Evolutionary conservation across 1,284 basidiomycete species (phyloP), one percentile per base, ranked within the genome.

Genomic region (Ustilago hordei): DNA sequence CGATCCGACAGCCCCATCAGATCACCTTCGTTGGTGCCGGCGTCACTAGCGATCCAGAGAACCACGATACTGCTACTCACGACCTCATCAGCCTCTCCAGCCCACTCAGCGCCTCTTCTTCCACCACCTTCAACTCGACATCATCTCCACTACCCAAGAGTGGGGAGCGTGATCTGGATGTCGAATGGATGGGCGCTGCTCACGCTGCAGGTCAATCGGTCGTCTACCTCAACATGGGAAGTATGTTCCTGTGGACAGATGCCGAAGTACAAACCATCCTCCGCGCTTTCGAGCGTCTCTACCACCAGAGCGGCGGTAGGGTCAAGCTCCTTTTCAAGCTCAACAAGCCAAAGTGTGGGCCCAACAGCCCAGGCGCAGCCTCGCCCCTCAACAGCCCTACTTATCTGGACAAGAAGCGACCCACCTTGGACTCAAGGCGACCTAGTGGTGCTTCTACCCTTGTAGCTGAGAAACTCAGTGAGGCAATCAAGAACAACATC

Each of bases 161-260:
- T 43, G 53, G 36, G 28, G 13, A 58, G 35, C 65, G 65, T 2
- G 76, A 79, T 35, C 39, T 57, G 31, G 48, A 71, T 8, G 60
- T 80, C 0, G 77, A 77, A 47, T 83, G 80, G 78, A 59, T 83
- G 59, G 79, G 80, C 43, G 64, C 73, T 11, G 80, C 79, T 13
- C 61, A 64, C 23, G 36, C 47, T 7, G 66, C 68, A 3, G 73
- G 72, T 38, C 69, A 80, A 58, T 74, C 70, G 28, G 81, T 84
- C 17, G 64, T 84, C 19, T 84, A 83, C 50, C 71, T 84, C 53
- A 84, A 84, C 71, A 79, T 84, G 78, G 83, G 83, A n/a, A 81
- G 76, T 62, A 83, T 84, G 60, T 84, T 84, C 64, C 55, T 73
- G 62, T 84, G 77, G 75, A 68, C 69, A 11, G 55, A 66, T 32